Evolutionary conservation across 345 rosid species (phyloP).

Genomic region (Turnera subulata): DNA sequence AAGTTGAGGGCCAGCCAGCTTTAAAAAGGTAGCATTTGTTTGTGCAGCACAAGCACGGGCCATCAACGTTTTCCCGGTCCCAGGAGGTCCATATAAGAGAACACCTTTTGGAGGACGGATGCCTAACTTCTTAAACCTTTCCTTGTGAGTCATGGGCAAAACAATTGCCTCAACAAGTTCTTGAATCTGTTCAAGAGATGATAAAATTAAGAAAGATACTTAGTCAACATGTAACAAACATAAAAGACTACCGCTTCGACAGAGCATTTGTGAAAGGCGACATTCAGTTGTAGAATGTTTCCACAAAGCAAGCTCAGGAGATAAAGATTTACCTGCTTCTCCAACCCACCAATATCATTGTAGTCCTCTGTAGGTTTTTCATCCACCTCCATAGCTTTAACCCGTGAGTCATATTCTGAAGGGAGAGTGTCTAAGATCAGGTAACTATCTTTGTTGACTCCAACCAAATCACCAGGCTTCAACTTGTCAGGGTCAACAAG

Average conservation of each 20-base stretch:
- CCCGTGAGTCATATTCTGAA: conserved; percentile 94
- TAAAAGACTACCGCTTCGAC: no score
- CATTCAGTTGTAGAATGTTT: no score
- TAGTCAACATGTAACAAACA: no score
- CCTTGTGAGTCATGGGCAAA: conserved; percentile 97
- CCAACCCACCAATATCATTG: conserved; percentile 96
- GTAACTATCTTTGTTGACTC: conserved; percentile 97
- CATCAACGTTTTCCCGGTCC: conserved; percentile 98
- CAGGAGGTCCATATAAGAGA: conserved; percentile 97
- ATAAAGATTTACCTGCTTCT: conserved; percentile 65
- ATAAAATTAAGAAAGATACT: background rate
- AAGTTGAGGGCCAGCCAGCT: conserved; percentile 96
- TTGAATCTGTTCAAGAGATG: conserved; percentile 61
- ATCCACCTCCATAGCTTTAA: conserved; percentile 99
- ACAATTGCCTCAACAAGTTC: conserved; percentile 99
- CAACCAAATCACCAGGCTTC: conserved; percentile 98
- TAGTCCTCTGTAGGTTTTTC: conserved; percentile 99
- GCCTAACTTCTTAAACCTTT: conserved; percentile 86
- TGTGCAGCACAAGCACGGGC: conserved; percentile 99
- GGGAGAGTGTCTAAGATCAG: conserved; percentile 92
- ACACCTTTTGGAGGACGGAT: conserved; percentile 99
- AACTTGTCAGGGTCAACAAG: conserved; percentile 96
- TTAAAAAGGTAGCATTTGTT: conserved; percentile 95
- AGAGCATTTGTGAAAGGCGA: no score
- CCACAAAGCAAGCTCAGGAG: background rate